A percentile compares a stretch with the other conserved stretches of the same genome.
phyloP scores from a whole-genome alignment of 345 rosid species.

The thale cress (Arabidopsis thaliana) region TAIR10.1 NC_003075.7:16817001-16817500 shows the following conservation, averaged over 20 bases:
- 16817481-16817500: slow-evolving; percentile 52
- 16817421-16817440: background rate
- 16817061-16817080: background rate
- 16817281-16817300: slow-evolving; percentile 51
- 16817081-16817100: background rate
- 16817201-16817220: slow-evolving; percentile 65
- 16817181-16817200: slow-evolving; percentile 62
- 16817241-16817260: background rate
- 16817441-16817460: slow-evolving; percentile 49
- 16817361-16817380: slow-evolving; percentile 73
- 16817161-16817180: slow-evolving; percentile 82
- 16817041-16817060: slow-evolving; percentile 32
- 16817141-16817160: slow-evolving; percentile 73
- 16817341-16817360: slow-evolving; percentile 79
- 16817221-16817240: background rate
- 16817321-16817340: slow-evolving; percentile 75
- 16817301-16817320: slow-evolving; percentile 70
- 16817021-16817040: slow-evolving; percentile 56
- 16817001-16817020: slow-evolving; percentile 70
- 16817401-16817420: background rate
- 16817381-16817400: background rate
- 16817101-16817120: slow-evolving; percentile 46
- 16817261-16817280: slow-evolving; percentile 4
- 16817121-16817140: slow-evolving; percentile 57
- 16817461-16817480: slow-evolving; percentile 71